These are phyloP conservation scores for Leptographium lundbergii DNA, from an alignment of 2,329 filamentous ascomycete genomes.

Conservation along the genomic window DNA sequence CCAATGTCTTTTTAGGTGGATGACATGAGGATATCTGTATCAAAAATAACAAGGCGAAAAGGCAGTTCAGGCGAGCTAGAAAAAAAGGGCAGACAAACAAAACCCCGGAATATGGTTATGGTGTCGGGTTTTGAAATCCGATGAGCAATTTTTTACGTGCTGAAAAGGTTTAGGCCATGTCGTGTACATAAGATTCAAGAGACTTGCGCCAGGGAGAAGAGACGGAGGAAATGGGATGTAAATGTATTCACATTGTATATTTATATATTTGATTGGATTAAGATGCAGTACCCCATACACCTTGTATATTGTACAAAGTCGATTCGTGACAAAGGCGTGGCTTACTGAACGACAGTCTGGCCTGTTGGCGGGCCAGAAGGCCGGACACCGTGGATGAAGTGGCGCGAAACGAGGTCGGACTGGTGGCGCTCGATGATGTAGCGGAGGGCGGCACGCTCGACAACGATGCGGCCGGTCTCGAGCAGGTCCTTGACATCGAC, in stretches of 20 bases:
- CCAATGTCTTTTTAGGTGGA: neutral
- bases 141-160: too few species aligned
- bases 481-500: slow-evolving; percentile 94
- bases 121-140: neutral
- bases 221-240: too few species aligned
- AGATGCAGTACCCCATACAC: neutral
- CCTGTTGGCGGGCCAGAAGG: slow-evolving; percentile 22
- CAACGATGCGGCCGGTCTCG: slow-evolving; percentile 70
- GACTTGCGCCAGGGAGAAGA: too few species aligned
- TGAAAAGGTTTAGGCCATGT: too few species aligned
- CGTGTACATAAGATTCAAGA: too few species aligned
- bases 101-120: neutral
- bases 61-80: neutral
- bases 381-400: slow-evolving; percentile 30
- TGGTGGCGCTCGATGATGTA: slow-evolving; percentile 61
- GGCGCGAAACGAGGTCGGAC: slow-evolving; percentile 44
- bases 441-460: slow-evolving; percentile 71
- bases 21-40: neutral
- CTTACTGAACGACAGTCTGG: slow-evolving; percentile 22
- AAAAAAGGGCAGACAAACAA: neutral
- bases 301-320: neutral
- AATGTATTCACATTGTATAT: neutral
- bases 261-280: neutral
- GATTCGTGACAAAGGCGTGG: too few species aligned
- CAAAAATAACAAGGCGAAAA: neutral